These are phyloP conservation scores for Phycomyces blakesleeanus DNA, from an alignment of 192 early-diverging fungal genomes.

Conservation along the genomic window DNA sequence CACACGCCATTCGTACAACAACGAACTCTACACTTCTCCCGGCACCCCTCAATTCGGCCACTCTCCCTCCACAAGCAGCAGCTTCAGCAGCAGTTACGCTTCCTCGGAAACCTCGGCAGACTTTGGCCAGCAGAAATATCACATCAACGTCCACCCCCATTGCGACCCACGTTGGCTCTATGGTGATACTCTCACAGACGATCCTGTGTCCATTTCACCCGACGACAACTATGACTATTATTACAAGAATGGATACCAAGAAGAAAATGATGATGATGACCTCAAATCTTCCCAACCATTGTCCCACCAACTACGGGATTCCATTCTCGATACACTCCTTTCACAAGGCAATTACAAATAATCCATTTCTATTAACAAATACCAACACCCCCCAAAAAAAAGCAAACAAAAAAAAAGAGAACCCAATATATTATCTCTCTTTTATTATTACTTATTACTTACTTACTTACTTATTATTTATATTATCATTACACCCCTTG, in stretches of 20 bases:
- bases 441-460: no score
- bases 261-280: no score
- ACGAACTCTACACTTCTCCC: neutral
- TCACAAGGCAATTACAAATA: neutral
- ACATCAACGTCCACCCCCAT: neutral
- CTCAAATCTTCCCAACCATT: neutral
- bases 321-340: neutral
- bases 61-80: conserved; percentile 1
- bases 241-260: no score
- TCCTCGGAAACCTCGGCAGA: neutral
- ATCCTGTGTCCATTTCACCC: neutral
- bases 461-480: no score
- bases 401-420: no score
- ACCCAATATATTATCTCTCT: no score
- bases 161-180: neutral
- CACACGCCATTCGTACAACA: no score
- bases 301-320: neutral
- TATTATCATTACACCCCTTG: no score
- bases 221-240: no score
- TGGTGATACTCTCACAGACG: neutral
- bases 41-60: neutral
- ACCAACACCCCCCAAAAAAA: no score
- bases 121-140: no score
- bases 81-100: neutral
- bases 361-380: no score